Percentiles rank a stretch among this genome's conserved stretches.
phyloP scores from a whole-genome alignment of 768 basidiomycete species.

The Tricholoma sp. region DNA sequence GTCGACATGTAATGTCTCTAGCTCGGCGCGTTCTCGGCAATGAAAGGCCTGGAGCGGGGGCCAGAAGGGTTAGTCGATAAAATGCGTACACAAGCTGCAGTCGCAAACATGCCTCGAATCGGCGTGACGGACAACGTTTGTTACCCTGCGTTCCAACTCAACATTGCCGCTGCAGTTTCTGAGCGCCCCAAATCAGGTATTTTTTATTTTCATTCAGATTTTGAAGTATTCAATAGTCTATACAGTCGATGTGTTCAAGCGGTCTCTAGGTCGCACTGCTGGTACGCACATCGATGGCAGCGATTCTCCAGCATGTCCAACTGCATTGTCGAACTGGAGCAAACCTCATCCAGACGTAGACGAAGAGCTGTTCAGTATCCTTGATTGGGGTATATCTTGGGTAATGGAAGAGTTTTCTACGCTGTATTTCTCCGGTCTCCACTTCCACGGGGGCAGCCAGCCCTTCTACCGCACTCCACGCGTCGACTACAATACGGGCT shows the following conservation, averaged over 20 bases:
- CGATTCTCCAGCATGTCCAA: background rate
- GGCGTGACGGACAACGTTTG: background rate
- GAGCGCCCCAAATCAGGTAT: background rate
- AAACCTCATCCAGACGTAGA: background rate
- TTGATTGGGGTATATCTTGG: background rate
- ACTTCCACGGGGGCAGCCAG: background rate
- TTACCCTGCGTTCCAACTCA: background rate
- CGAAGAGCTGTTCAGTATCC: background rate
- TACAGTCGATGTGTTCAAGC: background rate
- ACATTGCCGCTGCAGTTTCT: background rate
- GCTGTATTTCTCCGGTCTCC: background rate
- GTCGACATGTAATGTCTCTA: background rate
- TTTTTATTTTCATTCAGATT: background rate
- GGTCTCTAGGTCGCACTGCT: background rate
- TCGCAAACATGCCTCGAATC: background rate
- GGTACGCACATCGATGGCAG: background rate
- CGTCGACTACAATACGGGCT: background rate
- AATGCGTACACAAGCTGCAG: background rate
- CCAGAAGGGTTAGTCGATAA: background rate
- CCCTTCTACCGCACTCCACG: background rate
- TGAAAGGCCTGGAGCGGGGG: background rate
- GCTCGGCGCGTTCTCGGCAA: background rate
- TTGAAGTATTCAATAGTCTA: background rate
- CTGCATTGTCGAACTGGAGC: background rate
- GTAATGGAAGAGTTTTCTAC: background rate